Conservation (phyloP, 192 early-diverging fungal species). For the Phycomyces blakesleeanus region DNA sequence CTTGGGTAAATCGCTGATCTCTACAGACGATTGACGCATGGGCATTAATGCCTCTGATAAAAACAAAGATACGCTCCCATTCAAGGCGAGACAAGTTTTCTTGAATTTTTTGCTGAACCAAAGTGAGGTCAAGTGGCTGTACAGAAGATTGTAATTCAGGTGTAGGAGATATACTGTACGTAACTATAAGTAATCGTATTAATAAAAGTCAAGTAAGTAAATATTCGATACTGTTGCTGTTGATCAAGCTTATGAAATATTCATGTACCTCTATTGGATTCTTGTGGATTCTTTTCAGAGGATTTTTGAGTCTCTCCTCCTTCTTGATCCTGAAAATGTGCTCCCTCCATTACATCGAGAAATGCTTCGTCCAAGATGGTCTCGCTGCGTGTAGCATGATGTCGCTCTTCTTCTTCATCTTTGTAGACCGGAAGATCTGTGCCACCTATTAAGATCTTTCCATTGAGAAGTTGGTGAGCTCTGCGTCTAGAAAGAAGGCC, state of each 20-base stretch:
- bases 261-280: no score
- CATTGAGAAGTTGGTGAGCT: slow-evolving; percentile 18
- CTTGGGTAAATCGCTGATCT: slow-evolving; percentile 31
- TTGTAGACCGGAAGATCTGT: neutral
- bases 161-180: slow-evolving; percentile 6
- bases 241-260: no score
- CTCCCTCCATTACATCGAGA: no score
- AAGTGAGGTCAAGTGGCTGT: slow-evolving; percentile 27
- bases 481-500: slow-evolving; percentile 38
- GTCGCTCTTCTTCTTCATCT: neutral
- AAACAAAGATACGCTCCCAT: slow-evolving; percentile 46
- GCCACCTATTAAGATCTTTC: neutral
- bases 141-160: slow-evolving; percentile 10
- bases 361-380: neutral
- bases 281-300: no score
- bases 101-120: slow-evolving; percentile 28
- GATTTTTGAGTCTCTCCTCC: no score
- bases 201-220: neutral
- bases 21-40: slow-evolving; percentile 52
- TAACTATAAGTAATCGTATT: neutral
- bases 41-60: slow-evolving; percentile 43
- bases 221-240: neutral
- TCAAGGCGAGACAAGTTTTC: slow-evolving; percentile 37
- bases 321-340: neutral
- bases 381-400: neutral